Conservation (phyloP, 352 stramenopile species). For the Elongisporangium undulatum region DNA sequence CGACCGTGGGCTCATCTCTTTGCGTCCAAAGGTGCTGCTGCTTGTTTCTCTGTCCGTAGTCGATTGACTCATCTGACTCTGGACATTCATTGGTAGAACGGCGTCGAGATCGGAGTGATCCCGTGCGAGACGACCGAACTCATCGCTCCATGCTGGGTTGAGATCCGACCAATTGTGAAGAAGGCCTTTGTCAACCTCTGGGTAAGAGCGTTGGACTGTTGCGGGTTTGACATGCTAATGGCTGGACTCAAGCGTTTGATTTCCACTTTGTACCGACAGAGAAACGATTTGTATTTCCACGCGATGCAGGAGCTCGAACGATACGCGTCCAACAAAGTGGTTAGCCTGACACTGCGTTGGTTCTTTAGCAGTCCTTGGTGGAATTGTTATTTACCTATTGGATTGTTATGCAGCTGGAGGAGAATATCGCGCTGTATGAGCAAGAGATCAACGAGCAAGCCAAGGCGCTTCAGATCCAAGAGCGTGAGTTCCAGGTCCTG, state of each 20-base stretch:
- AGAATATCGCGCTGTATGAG: constrained; percentile 59
- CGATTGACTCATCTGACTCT: not conserved
- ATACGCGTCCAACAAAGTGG: constrained; percentile 48
- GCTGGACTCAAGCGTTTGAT: not conserved
- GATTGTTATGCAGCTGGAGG: constrained; percentile 33
- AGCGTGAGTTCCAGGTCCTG: constrained; percentile 40
- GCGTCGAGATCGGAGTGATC: constrained; percentile 69
- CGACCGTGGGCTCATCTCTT: constrained; percentile 39
- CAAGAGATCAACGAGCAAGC: constrained; percentile 45
- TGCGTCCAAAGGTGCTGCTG: constrained; percentile 53
- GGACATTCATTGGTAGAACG: constrained; percentile 20
- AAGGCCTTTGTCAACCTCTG: constrained; percentile 64
- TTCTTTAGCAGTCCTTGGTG: no score
- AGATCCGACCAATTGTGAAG: constrained; percentile 49
- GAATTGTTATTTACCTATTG: not conserved
- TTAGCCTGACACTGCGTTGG: constrained; percentile 7
- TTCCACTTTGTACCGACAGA: constrained; percentile 17
- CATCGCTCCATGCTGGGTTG: constrained; percentile 62
- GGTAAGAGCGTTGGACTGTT: constrained; percentile 18
- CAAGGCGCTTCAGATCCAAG: constrained; percentile 22
- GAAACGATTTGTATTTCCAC: constrained; percentile 52
- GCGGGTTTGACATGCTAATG: not conserved
- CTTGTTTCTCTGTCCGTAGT: not conserved
- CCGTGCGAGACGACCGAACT: constrained; percentile 44
- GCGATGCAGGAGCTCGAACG: constrained; percentile 59